Evolutionary conservation across 2,329 filamentous ascomycete species (phyloP).

Genomic region (Penicillium concentricum): DNA sequence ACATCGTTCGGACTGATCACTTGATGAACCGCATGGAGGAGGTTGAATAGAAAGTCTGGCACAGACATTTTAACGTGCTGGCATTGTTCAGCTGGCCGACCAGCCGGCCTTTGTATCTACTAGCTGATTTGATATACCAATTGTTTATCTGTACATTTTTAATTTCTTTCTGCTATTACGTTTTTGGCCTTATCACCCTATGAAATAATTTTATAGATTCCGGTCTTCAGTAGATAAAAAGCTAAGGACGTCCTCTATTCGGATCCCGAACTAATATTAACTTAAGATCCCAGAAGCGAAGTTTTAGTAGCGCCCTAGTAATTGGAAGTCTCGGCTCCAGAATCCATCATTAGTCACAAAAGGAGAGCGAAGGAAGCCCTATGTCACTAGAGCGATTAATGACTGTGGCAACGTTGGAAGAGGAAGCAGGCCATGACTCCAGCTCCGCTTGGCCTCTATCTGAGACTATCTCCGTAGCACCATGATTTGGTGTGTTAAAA

Average conservation of each 20-base stretch:
- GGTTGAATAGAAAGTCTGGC: background rate
- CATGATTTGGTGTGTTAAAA: slow-evolving; percentile 1
- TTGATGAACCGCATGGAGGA: background rate
- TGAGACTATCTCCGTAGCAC: background rate
- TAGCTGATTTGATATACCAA: slow-evolving; percentile 5
- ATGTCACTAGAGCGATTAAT: background rate
- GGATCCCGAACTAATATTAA: no score
- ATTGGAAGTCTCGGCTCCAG: background rate
- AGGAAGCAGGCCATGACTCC: background rate
- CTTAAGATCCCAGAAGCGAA: no score
- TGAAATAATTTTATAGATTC: no score
- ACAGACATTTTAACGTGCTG: background rate
- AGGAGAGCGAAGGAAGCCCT: background rate
- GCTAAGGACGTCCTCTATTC: no score
- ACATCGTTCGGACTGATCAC: slow-evolving; percentile 6
- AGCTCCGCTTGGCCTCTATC: background rate
- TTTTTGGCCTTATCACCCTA: background rate
- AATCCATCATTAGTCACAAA: background rate
- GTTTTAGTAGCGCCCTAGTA: no score
- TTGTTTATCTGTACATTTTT: background rate
- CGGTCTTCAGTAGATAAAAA: no score
- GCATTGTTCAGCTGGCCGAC: background rate
- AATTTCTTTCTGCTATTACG: background rate
- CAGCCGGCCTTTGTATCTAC: slow-evolving; percentile 5
- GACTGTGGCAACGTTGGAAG: background rate